Evolutionary conservation across 1,284 basidiomycete genomes (phyloP), one percentile per base, ranked within the genome.

Genomic region (Mixia osmundae): DNA sequence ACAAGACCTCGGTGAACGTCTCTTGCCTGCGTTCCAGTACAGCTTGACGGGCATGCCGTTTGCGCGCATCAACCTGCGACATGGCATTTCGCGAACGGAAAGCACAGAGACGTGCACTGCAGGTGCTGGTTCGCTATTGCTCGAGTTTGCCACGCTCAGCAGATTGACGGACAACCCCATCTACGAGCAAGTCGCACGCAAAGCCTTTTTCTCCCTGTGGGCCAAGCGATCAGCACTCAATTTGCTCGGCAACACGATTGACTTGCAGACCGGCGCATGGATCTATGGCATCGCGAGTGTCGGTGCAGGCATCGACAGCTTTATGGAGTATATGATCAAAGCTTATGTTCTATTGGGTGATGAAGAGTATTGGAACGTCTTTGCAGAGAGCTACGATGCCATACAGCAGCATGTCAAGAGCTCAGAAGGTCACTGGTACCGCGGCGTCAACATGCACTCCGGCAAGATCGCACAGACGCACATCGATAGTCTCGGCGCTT

Each of bases 261-360:
- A 79, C 51, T 69, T 71, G 37, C 41, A 42, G 18, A 44, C 39
- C 1, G 47, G 48, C 1, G 25, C 24, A 15, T 54, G 52, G 52
- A 37, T 50, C 9, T 46, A 51, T 20, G 43, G 35, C 3, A 42
- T 75, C 4, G 73, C 71, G 23, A 69, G 76, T 4, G 76, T 85
- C 24, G 83, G 85, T 20, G 85, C 85, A 10, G 85, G 85, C 1
- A 72, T 87, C 35, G 83, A 91, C 54, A 83, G 78, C 7, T 89
- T 85, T 54, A 85, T 76, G 52, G 85, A 94, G 57, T 87, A 83
- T 48, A 73, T 91, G 10, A 35, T 35, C 15, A 45, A 43, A 32
- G 33, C 37, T 7, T 43, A 43, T 35, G 33, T 46, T 32, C 29
- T 50, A 20, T 38, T 47, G 1, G 79, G 79, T 24, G 85, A 91